These are phyloP conservation scores for Microsporum audouinii DNA, from an alignment of 2,329 filamentous ascomycete species.

Conservation along the genomic window DNA sequence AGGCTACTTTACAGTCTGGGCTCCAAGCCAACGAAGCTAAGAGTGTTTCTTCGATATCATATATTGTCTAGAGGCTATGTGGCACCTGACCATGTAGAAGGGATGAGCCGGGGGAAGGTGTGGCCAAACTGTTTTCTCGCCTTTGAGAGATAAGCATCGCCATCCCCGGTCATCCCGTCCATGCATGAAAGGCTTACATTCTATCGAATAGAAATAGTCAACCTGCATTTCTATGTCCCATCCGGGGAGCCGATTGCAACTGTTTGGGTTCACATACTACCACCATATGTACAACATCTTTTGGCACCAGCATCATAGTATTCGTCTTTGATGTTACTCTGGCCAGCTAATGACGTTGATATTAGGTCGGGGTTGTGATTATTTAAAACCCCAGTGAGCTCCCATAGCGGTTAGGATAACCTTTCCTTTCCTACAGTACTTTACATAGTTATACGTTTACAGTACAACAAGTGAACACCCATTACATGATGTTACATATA, in stretches of 20 bases:
- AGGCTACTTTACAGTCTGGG: no score
- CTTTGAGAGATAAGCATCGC: neutral
- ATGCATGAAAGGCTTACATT: neutral
- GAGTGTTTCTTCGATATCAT: neutral
- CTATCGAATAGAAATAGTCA: neutral
- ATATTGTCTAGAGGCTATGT: neutral
- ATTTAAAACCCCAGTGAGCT: no score
- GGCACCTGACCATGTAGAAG: neutral
- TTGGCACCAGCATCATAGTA: neutral
- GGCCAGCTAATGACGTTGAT: no score
- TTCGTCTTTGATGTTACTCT: neutral
- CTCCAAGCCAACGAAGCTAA: no score
- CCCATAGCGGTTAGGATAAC: no score
- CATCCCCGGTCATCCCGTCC: neutral
- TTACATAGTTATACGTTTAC: neutral
- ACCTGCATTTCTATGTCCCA: neutral
- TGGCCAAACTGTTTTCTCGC: neutral
- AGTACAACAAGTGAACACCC: neutral
- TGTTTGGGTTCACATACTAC: neutral
- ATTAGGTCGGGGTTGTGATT: no score
- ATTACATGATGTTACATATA: neutral
- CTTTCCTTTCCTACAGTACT: no score
- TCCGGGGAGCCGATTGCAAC: conserved; percentile 6
- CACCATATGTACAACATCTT: neutral
- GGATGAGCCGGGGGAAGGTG: neutral